phyloP scores from a whole-genome alignment of 2,329 filamentous ascomycete species.

The Pseudocercospora crystallina region DNA sequence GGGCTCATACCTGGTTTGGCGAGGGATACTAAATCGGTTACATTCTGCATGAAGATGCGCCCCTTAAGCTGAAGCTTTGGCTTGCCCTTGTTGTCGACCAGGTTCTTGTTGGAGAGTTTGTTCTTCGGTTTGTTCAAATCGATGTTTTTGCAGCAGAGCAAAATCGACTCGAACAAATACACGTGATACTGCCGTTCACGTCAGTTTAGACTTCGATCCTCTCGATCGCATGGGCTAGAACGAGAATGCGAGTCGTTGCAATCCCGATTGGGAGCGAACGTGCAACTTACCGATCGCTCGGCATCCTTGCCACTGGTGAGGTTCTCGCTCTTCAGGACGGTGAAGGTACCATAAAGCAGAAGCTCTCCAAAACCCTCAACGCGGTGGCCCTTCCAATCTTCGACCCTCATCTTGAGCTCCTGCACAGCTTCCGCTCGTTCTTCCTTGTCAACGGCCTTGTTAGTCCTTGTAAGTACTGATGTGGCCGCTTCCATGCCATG shows the following conservation, averaged over 20 bases:
- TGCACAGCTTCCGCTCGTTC: slow-evolving; percentile 79
- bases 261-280: background rate
- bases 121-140: slow-evolving; percentile 78
- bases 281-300: slow-evolving; percentile 74
- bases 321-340: slow-evolving; percentile 68
- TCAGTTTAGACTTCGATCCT: background rate
- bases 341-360: slow-evolving; percentile 84
- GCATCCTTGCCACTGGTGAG: slow-evolving; percentile 67
- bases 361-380: slow-evolving; percentile 90
- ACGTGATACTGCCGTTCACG: slow-evolving; percentile 74
- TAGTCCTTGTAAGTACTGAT: slow-evolving; percentile 77
- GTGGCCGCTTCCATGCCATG: slow-evolving; percentile 79
- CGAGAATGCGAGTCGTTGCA: background rate
- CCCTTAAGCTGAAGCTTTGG: slow-evolving; percentile 84
- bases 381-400: slow-evolving; percentile 94
- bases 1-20: slow-evolving; percentile 74
- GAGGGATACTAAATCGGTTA: slow-evolving; percentile 87
- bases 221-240: background rate
- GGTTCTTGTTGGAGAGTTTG: slow-evolving; percentile 69
- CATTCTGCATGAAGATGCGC: slow-evolving; percentile 98
- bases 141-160: slow-evolving; percentile 95
- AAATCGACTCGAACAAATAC: slow-evolving; percentile 91
- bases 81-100: slow-evolving; percentile 72
- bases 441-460: slow-evolving; percentile 86
- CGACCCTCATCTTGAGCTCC: slow-evolving; percentile 78